Evolutionary conservation across 495 filamentous ascomycete species (phyloP), one percentile per base, ranked within the genome.

Genomic region (Apiosordaria backusii): DNA sequence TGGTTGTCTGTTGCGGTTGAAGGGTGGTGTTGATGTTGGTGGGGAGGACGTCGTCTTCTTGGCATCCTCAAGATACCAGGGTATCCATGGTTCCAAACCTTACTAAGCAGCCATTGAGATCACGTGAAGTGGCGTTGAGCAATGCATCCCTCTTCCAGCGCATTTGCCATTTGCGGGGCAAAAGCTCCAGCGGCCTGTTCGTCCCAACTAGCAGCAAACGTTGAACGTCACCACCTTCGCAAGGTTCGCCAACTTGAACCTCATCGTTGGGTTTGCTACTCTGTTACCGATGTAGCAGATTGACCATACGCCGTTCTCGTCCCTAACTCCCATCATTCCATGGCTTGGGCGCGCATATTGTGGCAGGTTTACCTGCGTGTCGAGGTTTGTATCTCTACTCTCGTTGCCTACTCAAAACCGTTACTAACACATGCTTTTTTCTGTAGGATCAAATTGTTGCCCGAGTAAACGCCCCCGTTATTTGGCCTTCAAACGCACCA

Each of bases 381-480:
- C 24, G 71, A 72, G 62, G 71, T 72, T 58, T 9, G 35, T n/a
- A n/a, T 45, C 35, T 45, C 10, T 7, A 29, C 27, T 15, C 35
- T 13, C 13, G 35, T 15, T 45, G 35, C 16, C 10, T 6, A 13
- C 35, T 18, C 10, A 25, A 35, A 10, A 52, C 26, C 4, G 5
- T 16, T 24, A 23, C 62, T 65, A 15, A 63, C 59, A 2, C 21
- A 25, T 10, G 6, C 16, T 52, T n/a, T 57, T 19, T n/a, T 15
- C 10, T 64, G 18, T 25, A 79, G 77, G 68, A 77, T 53, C 50
- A 65, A 29, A 68, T 79, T 57, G 72, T 79, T 57, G 60, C 29
- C 25, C 62, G 60, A 67, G 77, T 79, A 74, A 50, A 65, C 57
- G 4, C 40, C 22, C 19, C 63, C 15, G 21, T 50, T 3, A 25